These are phyloP conservation scores for Tolypocladium guangdongense DNA, from an alignment of 2,329 filamentous ascomycete genomes.

Conservation along the genomic window DNA sequence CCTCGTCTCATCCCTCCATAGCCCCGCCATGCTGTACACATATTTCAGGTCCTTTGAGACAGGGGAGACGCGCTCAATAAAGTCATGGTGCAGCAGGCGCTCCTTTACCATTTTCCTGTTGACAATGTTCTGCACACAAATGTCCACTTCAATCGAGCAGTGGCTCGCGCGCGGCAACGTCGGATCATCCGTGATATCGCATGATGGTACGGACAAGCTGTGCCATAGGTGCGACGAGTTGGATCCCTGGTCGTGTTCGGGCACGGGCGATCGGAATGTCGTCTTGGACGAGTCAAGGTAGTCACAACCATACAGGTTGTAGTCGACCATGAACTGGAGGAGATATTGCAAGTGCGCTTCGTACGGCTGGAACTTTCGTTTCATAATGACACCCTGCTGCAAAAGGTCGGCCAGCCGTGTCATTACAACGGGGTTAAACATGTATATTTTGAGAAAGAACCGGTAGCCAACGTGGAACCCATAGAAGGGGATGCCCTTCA, in stretches of 20 bases:
- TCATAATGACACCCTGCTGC: constrained; percentile 79
- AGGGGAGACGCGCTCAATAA: constrained; percentile 60
- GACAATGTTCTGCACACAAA: constrained; percentile 77
- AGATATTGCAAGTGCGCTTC: constrained; percentile 90
- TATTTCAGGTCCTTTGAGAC: constrained; percentile 61
- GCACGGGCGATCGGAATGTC: constrained; percentile 66
- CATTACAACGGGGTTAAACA: constrained; percentile 80
- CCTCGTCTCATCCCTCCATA: constrained; percentile 85
- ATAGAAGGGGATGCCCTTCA: constrained; percentile 92
- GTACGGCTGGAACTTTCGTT: constrained; percentile 75
- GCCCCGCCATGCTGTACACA: constrained; percentile 83
- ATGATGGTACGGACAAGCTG: constrained; percentile 53
- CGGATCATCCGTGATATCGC: constrained; percentile 40
- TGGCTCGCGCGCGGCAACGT: constrained; percentile 70
- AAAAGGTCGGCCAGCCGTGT: constrained; percentile 80
- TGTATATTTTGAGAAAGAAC: constrained; percentile 88
- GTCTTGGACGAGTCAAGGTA: constrained; percentile 67
- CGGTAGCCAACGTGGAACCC: constrained; percentile 89
- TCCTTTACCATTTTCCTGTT: constrained; percentile 69
- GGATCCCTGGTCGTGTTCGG: constrained; percentile 50
- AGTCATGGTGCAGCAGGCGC: constrained; percentile 77
- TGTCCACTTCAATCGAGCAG: constrained; percentile 81
- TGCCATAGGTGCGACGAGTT: constrained; percentile 66
- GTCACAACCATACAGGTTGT: constrained; percentile 89
- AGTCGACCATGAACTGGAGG: constrained; percentile 96